These are phyloP conservation scores for Trypanosoma mega DNA, from an alignment of 208 protist species.

Conservation along the genomic window DNA sequence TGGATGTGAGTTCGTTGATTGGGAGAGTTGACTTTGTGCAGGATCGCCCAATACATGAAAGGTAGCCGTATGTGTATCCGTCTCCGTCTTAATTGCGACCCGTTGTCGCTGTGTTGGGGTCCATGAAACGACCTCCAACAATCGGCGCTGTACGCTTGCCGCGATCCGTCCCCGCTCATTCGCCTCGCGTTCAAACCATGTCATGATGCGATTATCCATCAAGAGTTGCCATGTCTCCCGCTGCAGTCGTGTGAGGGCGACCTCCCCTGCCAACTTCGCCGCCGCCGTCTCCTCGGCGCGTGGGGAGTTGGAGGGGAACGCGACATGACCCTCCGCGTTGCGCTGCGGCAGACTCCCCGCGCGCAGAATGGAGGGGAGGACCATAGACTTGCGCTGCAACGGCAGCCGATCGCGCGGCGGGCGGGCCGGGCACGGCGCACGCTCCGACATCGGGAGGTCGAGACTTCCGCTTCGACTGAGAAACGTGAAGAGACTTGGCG, in stretches of 20 bases:
- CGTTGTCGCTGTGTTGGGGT: slow-evolving; percentile 2
- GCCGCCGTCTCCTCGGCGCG: not conserved
- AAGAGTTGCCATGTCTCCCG: slow-evolving; percentile 80
- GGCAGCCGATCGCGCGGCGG: too few species aligned
- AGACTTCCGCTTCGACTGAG: slow-evolving; percentile 18
- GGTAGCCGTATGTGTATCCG: too few species aligned
- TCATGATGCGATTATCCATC: slow-evolving; percentile 83
- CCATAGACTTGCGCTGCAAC: not conserved
- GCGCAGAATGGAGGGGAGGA: not conserved
- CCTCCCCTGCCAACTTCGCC: slow-evolving; percentile 1
- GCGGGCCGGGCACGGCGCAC: too few species aligned
- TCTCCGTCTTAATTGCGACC: not conserved
- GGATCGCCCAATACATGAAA: too few species aligned
- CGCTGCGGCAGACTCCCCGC: too few species aligned
- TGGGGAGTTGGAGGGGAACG: too few species aligned
- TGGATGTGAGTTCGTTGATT: not conserved
- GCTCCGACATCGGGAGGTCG: not conserved
- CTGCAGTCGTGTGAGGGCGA: slow-evolving; percentile 49
- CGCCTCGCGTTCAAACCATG: slow-evolving; percentile 84
- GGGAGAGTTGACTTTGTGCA: too few species aligned
- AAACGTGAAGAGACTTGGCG: slow-evolving; percentile 59
- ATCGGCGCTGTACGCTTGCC: slow-evolving; percentile 58
- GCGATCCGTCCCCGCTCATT: slow-evolving; percentile 56
- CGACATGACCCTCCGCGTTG: too few species aligned
- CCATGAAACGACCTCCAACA: slow-evolving; percentile 63